Evolutionary conservation across 2,329 filamentous ascomycete species (phyloP), one percentile per base, ranked within the genome.

Genomic region (Colletotrichum camelliae): DNA sequence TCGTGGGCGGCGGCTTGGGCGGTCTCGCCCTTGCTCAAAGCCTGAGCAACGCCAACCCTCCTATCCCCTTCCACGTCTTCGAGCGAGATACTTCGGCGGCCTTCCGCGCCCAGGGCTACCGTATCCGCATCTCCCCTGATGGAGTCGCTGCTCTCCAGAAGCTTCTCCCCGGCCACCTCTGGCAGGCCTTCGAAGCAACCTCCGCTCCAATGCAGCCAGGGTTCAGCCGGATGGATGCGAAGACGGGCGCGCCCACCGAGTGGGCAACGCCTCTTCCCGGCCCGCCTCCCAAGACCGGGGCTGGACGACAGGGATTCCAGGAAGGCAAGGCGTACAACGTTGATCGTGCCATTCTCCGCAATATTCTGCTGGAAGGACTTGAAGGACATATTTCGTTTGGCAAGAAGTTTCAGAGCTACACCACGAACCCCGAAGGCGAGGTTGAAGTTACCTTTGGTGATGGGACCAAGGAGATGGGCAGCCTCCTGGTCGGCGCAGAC

Each of bases 81-180:
- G 91, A 93, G 82, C 89, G 89, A 57, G 89, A 91, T 76, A 77
- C 81, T 1, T 87, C 86, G 1, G 83, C 88, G 60, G 74, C 79
- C 2, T 92, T 91, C 79, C 91, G 91, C 65, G 91, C 89, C 0
- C 92, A 93, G 80, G 92, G 92, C 0, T 93, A 93, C 82, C 84
- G 91, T 3, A 84, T 93, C 7, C 89, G 91, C 13, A 86, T 93
- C 4, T 92, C 90, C 0, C 68, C 81, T 1, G 86, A 91, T 16
- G 71, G 65, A 6, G 62, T 12, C n/a, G 33, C 31, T 13, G 61
- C 70, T n/a, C 62, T 74, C 15, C n/a, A 60, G 21, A 27, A 31
- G 6, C 70, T 76, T 18, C 70, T 76, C 24, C 70, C 74, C 7
- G n/a, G 29, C 12, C 21, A 31, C 18, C 16, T 67, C 1, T 74